These are phyloP conservation scores for Protea cynaroides DNA, from an alignment of 164 flowering plant genomes.

Conservation along the genomic window DNA sequence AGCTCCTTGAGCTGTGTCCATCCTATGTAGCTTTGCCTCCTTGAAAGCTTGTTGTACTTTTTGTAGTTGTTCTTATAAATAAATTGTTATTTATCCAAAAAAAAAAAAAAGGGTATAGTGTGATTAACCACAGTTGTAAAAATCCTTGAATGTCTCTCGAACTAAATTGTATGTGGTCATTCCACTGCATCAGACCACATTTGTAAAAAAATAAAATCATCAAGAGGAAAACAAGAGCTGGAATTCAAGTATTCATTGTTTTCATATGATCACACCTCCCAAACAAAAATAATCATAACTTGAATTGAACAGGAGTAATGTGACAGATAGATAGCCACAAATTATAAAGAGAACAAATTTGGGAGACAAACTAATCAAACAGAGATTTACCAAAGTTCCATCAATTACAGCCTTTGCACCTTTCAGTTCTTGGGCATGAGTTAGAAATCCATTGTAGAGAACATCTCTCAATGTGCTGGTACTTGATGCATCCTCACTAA, in stretches of 20 bases:
- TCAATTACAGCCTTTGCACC: constrained; percentile 62
- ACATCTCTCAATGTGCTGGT: constrained; percentile 36
- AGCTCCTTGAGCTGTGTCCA: too few species aligned
- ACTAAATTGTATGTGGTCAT: too few species aligned
- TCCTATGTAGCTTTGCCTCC: too few species aligned
- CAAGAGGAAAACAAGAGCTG: neutral
- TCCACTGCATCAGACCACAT: neutral
- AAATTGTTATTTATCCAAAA: too few species aligned
- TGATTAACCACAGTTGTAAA: too few species aligned
- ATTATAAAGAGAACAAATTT: neutral
- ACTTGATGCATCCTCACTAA: constrained; percentile 29
- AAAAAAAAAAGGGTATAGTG: too few species aligned
- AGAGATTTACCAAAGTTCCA: constrained; percentile 57
- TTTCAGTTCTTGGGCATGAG: constrained; percentile 51
- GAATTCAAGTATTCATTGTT: too few species aligned
- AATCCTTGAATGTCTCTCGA: too few species aligned
- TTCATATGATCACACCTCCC: too few species aligned
- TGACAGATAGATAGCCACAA: constrained; percentile 1
- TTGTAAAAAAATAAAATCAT: neutral
- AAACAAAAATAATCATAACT: neutral
- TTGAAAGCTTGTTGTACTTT: too few species aligned
- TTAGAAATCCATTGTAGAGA: constrained; percentile 45
- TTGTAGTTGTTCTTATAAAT: too few species aligned
- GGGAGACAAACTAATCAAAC: neutral
- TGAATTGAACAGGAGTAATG: neutral